Evolutionary conservation across 2,329 filamentous ascomycete genomes (phyloP), one percentile per base, ranked within the genome.

Genomic region (Ophiostoma populinum): DNA sequence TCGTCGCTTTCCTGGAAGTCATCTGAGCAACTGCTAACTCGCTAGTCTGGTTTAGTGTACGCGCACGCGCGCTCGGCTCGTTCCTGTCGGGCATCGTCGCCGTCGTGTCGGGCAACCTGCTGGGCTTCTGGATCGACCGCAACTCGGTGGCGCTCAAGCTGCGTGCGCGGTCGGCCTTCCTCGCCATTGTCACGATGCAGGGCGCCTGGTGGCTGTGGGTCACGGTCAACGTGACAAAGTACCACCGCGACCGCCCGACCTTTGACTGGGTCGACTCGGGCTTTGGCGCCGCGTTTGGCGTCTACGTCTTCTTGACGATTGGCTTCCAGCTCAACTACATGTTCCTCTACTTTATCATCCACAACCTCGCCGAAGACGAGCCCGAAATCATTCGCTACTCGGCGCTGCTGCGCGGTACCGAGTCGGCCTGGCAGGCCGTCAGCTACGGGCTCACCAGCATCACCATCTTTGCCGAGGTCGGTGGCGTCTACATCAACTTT

Each of bases 321-420:
- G 69, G 73, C 0, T 82, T 82, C 45, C 77, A 82, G 52, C 44
- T 80, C 7, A 82, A 82, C 50, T 83, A 83, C 48, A 61, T 81
- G 43, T 81, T 73, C 49, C 52, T 81, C 60, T 75, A 81, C 55
- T 82, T 82, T 46, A 58, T 82, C 40, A 67, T 82, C 8, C 65
- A 70, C 4, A 74, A 80, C 44, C 50, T 83, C 3, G 73, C 78
- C 1, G 52, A 59, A 5, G 58, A 62, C 6, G 62, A 79, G 34
- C 61, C 64, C 17, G 70, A 83, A 43, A 65, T 81, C 2, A 67
- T 83, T 28, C 65, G 77, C 1, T 74, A 76, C 46, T 67, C 77
- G 0, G 75, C 73, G 1, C 52, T 83, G 10, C 57, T 83, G 3
- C 62, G 77, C 37, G 78, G 73, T 1, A 78, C 73, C 0, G 77